phyloP scores from a whole-genome alignment of 768 basidiomycete genomes.

The Dictyophora rubrovolvata region DNA sequence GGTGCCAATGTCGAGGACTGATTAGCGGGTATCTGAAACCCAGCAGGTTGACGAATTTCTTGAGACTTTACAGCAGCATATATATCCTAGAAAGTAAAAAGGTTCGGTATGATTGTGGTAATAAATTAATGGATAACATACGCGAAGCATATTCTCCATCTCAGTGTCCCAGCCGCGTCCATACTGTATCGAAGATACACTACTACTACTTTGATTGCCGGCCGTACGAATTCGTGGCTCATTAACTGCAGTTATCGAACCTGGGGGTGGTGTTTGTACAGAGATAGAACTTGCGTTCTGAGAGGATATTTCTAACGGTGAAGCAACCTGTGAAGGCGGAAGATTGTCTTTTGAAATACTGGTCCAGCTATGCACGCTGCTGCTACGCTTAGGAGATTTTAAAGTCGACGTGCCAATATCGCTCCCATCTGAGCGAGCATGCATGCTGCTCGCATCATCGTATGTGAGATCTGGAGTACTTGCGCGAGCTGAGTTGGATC shows the following conservation, averaged over 20 bases:
- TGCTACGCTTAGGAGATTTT: constrained; percentile 57
- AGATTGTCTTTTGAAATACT: constrained; percentile 59
- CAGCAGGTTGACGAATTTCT: constrained; percentile 78
- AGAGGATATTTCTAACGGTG: constrained; percentile 24
- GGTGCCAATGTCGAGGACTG: constrained; percentile 47
- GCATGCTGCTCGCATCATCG: constrained; percentile 58
- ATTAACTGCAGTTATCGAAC: constrained; percentile 10
- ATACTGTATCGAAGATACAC: constrained; percentile 33
- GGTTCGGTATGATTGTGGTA: neutral
- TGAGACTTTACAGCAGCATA: constrained; percentile 85
- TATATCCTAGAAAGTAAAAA: constrained; percentile 58
- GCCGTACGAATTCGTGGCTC: constrained; percentile 25
- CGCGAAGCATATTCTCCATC: constrained; percentile 81
- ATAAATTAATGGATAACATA: constrained; percentile 20
- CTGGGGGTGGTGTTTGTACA: constrained; percentile 40
- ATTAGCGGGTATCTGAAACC: constrained; percentile 25
- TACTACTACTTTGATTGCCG: constrained; percentile 12
- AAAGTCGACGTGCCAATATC: constrained; percentile 25
- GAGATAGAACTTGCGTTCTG: constrained; percentile 57
- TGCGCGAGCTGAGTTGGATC: constrained; percentile 26
- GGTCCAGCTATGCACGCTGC: constrained; percentile 78
- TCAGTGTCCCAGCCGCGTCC: constrained; percentile 75
- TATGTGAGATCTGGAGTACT: constrained; percentile 55
- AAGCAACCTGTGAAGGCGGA: constrained; percentile 22
- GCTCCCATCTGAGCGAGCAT: constrained; percentile 50